Evolutionary conservation across 306 rosid genomes (phyloP).

Genomic region (Castanopsis chinensis): DNA sequence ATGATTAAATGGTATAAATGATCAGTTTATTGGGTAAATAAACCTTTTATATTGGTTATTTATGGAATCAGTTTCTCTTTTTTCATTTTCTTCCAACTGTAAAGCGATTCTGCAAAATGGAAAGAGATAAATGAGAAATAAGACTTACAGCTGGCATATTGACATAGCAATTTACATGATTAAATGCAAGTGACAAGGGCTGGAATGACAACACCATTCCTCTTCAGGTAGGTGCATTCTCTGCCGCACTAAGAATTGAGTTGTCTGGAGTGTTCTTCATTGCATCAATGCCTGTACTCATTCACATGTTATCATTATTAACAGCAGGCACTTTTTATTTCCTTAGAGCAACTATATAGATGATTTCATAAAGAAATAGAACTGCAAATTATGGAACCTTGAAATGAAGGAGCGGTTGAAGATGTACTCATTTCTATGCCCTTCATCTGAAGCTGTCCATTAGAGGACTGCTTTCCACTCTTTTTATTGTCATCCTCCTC

Average conservation of each 20-base stretch:
- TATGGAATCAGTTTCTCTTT: background rate
- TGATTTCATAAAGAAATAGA: background rate
- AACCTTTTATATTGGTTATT: too few species aligned
- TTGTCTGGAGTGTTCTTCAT: constrained; percentile 21
- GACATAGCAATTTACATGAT: constrained; percentile 48
- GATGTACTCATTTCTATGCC: constrained; percentile 11
- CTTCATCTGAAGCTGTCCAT: constrained; percentile 4
- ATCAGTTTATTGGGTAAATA: too few species aligned
- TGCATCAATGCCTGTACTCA: constrained; percentile 20
- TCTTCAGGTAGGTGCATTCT: constrained; percentile 19
- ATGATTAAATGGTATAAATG: background rate
- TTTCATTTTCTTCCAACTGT: too few species aligned
- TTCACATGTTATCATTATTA: background rate
- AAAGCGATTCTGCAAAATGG: background rate
- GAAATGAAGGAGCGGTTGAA: constrained; percentile 24
- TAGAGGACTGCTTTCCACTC: constrained; percentile 11
- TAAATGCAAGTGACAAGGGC: constrained; percentile 50
- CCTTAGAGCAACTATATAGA: background rate
- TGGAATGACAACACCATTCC: constrained; percentile 54
- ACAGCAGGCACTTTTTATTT: background rate
- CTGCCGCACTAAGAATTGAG: constrained; percentile 24
- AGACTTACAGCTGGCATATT: constrained; percentile 45
- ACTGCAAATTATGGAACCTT: constrained; percentile 15
- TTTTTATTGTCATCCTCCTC: constrained; percentile 39
- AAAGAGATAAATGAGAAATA: constrained; percentile 5